Conservation (phyloP, 2,329 filamentous ascomycete genomes). For the Clarireedia homoeocarpa region DNA sequence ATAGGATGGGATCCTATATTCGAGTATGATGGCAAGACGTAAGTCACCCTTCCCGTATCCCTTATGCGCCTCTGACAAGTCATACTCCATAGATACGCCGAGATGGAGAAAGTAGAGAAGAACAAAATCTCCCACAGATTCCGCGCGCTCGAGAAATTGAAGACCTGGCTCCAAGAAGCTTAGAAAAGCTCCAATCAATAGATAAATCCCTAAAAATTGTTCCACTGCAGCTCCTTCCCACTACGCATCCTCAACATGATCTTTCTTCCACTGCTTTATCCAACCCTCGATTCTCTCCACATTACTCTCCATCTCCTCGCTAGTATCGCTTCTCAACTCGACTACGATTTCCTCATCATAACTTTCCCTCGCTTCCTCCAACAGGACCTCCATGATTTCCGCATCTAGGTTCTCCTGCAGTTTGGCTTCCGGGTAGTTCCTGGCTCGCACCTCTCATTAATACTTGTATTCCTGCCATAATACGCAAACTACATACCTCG, state of each 20-base stretch:
- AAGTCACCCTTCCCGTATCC: slow-evolving; percentile 11
- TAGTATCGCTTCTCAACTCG: slow-evolving; percentile 73
- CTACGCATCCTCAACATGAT: slow-evolving; percentile 37
- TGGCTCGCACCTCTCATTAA: slow-evolving; percentile 26
- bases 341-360: slow-evolving; percentile 86
- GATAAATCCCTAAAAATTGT: not conserved
- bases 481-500: slow-evolving; percentile 43
- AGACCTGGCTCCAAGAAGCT: slow-evolving; percentile 58
- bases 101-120: slow-evolving; percentile 85
- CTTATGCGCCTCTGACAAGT: not conserved
- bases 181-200: not conserved
- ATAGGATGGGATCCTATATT: slow-evolving; percentile 97
- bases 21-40: slow-evolving; percentile 82
- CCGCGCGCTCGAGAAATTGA: slow-evolving; percentile 80
- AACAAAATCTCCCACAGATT: slow-evolving; percentile 90
- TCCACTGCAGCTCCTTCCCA: not conserved
- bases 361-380: slow-evolving; percentile 81
- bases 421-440: slow-evolving; percentile 78
- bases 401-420: slow-evolving; percentile 93
- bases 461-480: not conserved
- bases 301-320: slow-evolving; percentile 83
- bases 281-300: slow-evolving; percentile 76
- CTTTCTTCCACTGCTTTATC: slow-evolving; percentile 73
- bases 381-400: slow-evolving; percentile 92
- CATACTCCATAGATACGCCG: slow-evolving; percentile 58